A percentile compares a stretch with the other conserved stretches of the same genome.
These are phyloP conservation scores for Russula ochroleuca DNA, from an alignment of 768 basidiomycete species.

Conservation along the genomic window DNA sequence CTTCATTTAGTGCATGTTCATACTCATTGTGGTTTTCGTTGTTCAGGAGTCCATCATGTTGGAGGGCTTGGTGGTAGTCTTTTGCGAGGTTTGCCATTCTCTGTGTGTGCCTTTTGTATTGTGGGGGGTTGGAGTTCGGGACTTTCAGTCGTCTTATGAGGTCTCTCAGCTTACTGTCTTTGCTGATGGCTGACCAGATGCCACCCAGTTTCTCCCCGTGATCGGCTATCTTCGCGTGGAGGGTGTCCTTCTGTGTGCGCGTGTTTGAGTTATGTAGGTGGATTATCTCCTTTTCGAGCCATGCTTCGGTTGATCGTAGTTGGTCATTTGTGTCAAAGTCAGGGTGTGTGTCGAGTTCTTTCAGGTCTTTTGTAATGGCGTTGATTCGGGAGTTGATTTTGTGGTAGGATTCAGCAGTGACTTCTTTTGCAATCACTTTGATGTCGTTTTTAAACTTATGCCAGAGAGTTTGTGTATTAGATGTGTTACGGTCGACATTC, in stretches of 20 bases:
- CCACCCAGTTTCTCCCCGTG: neutral
- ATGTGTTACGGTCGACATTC: accelerated
- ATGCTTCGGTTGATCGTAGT: neutral
- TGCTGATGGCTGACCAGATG: neutral
- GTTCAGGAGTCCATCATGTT: neutral
- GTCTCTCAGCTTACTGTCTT: conserved; percentile 4
- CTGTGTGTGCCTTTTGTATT: neutral
- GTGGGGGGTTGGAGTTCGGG: neutral
- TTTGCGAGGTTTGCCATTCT: conserved; percentile 1
- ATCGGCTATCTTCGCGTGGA: neutral
- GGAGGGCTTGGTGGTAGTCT: conserved; percentile 9
- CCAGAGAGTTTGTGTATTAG: neutral
- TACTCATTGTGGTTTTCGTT: neutral
- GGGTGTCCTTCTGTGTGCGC: conserved; percentile 11
- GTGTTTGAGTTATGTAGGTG: too few species aligned
- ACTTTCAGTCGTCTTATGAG: neutral
- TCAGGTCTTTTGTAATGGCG: neutral
- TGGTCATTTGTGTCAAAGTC: neutral
- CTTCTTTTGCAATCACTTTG: neutral
- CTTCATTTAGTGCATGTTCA: neutral
- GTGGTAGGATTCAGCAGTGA: neutral
- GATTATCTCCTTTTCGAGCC: too few species aligned
- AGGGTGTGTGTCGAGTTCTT: neutral
- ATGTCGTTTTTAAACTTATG: neutral
- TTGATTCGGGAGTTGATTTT: neutral